Evolutionary conservation across 140 eudicot genomes (phyloP), one percentile per base, ranked within the genome.

Genomic region (Senecio squalidus): DNA sequence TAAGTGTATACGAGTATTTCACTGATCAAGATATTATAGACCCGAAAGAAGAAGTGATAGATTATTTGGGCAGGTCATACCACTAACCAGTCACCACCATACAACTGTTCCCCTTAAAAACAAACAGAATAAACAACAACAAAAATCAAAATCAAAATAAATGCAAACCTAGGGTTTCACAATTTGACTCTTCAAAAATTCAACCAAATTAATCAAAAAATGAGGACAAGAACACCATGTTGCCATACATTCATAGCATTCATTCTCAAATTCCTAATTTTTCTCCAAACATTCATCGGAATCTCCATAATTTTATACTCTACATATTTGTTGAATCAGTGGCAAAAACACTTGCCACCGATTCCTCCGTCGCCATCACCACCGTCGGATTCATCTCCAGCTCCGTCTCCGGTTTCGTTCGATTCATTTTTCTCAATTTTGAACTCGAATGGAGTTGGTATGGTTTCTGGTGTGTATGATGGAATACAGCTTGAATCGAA

Each of bases 201-300:
- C 69, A 61, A 16, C 64, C 21, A 66, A 26, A 5, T 16, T 22
- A 5, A 33, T 38, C 44, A 28, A 51, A 40, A 74, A 65, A 77
- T 30, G 36, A 31, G 67, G 53, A 87, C 83, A 94, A 76, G 84
- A 64, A 75, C 75, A 9, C 81, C 88, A 14, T 89, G 95, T 58
- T 89, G 89, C 86, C 93, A 89, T 34, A 49, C 82, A 13, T 85
- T 73, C 38, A 58, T 80, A 5, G 92, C 95, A 29, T 89, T 78
- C 65, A 58, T 82, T 58, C 84, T 89, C 57, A 89, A 89, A 69
- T 80, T 80, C 74, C 80, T 89, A 29, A 82, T 79, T 45, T 89
- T 79, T 68, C 60, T 82, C 29, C 93, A 85, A 57, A 67, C 85
- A 9, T 89, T 85, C 64, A 40, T 85, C 7, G 97, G 95, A 14